These are phyloP conservation scores for Adansonia madagascariensis DNA, from an alignment of 441 rosid species.

Conservation along the genomic window DNA sequence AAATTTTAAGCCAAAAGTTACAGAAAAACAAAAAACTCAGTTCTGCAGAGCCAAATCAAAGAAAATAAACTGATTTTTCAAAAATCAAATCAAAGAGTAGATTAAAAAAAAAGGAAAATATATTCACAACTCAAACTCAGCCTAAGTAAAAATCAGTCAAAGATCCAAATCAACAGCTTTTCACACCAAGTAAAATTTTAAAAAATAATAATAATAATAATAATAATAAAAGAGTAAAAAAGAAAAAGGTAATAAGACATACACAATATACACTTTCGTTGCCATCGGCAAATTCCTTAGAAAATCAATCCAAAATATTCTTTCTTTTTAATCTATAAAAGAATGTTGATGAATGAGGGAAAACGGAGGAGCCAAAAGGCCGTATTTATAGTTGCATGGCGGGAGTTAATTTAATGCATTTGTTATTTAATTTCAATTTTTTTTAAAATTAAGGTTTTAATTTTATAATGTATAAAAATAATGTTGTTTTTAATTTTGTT, in stretches of 20 bases:
- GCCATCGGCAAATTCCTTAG: constrained; percentile 49
- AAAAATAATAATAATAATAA: background rate
- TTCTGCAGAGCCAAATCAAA: constrained; percentile 9
- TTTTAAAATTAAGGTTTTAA: constrained; percentile 32
- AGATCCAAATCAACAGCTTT: constrained; percentile 16
- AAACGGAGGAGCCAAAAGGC: constrained; percentile 24
- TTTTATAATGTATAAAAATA: no score
- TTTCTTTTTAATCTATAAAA: background rate
- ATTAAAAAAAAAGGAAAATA: background rate
- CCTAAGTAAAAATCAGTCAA: background rate
- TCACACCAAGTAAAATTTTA: background rate
- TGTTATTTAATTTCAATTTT: background rate
- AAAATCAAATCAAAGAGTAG: background rate
- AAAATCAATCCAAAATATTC: background rate
- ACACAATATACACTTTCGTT: constrained; percentile 82
- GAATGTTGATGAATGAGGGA: background rate
- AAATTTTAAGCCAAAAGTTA: background rate
- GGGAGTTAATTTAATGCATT: background rate
- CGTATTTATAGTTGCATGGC: constrained; percentile 24
- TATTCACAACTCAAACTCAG: background rate
- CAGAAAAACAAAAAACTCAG: background rate
- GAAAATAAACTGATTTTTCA: background rate
- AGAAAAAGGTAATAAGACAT: constrained; percentile 39
- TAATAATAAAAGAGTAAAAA: background rate
- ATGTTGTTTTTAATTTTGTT: no score